Conservation (phyloP, 768 basidiomycete genomes). For the Aureoboletus auriporus region DNA sequence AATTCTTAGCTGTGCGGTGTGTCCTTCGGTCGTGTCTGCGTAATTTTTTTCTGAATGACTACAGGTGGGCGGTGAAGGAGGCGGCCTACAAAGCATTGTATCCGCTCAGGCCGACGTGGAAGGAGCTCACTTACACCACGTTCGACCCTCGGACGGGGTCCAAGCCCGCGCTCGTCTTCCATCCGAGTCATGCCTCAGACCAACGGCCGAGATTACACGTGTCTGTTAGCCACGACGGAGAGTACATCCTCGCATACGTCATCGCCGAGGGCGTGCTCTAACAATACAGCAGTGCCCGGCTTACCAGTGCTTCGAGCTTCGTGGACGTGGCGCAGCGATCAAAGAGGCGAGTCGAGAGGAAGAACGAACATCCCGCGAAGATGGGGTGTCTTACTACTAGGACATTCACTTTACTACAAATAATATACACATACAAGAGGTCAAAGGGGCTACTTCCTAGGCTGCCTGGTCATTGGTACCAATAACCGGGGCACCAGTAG, state of each 20-base stretch:
- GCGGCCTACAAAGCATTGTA: slow-evolving; percentile 84
- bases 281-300: not conserved
- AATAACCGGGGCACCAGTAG: too few species aligned
- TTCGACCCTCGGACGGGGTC: slow-evolving; percentile 31
- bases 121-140: slow-evolving; percentile 55
- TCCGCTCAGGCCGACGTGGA: slow-evolving; percentile 69
- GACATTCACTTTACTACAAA: too few species aligned
- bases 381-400: too few species aligned
- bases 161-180: slow-evolving; percentile 40
- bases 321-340: too few species aligned
- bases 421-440: too few species aligned
- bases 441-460: too few species aligned
- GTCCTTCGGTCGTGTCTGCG: not conserved
- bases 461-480: too few species aligned
- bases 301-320: too few species aligned
- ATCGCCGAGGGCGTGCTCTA: slow-evolving; percentile 42
- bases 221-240: slow-evolving; percentile 81
- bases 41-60: not conserved
- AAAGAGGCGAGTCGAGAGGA: too few species aligned
- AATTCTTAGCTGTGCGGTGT: slow-evolving; percentile 74
- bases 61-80: slow-evolving; percentile 82
- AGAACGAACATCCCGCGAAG: too few species aligned
- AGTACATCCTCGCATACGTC: slow-evolving; percentile 69
- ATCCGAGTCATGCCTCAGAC: not conserved
- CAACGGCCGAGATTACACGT: slow-evolving; percentile 44